phyloP scores from a whole-genome alignment of 495 filamentous ascomycete genomes.

The Pseudevernia furfuracea region DNA sequence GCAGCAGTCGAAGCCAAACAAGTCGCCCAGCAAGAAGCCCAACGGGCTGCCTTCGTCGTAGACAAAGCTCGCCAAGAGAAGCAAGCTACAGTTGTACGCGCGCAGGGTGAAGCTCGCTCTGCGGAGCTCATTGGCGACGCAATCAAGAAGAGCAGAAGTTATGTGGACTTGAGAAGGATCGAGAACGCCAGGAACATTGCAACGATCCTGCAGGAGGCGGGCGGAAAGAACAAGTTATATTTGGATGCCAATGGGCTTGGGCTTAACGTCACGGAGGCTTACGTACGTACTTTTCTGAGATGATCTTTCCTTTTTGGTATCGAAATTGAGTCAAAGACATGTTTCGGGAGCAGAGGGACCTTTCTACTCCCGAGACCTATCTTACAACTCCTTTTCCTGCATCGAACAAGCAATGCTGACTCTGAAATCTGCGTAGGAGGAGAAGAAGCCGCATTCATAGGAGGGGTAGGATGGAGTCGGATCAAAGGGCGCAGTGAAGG shows the following conservation, averaged over 20 bases:
- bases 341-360: no score
- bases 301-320: no score
- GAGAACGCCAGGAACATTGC: slow-evolving; percentile 92
- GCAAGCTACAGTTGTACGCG: slow-evolving; percentile 95
- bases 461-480: not conserved
- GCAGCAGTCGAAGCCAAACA: slow-evolving; percentile 98
- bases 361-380: no score
- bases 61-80: slow-evolving; percentile 99
- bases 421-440: no score
- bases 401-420: no score
- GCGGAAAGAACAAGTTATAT: slow-evolving; percentile 89
- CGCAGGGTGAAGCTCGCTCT: slow-evolving; percentile 97
- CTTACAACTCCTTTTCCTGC: no score
- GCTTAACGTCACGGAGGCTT: slow-evolving; percentile 72
- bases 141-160: slow-evolving; percentile 97
- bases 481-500: not conserved
- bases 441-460: slow-evolving; percentile 31
- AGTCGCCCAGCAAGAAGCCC: slow-evolving; percentile 96
- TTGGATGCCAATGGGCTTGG: slow-evolving; percentile 84
- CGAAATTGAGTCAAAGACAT: no score
- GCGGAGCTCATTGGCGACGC: slow-evolving; percentile 97
- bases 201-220: slow-evolving; percentile 68
- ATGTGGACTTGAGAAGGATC: slow-evolving; percentile 93
- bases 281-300: no score
- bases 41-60: slow-evolving; percentile 93